Evolutionary conservation across 768 basidiomycete genomes (phyloP).

Genomic region (Pleurotus tuoliensis): DNA sequence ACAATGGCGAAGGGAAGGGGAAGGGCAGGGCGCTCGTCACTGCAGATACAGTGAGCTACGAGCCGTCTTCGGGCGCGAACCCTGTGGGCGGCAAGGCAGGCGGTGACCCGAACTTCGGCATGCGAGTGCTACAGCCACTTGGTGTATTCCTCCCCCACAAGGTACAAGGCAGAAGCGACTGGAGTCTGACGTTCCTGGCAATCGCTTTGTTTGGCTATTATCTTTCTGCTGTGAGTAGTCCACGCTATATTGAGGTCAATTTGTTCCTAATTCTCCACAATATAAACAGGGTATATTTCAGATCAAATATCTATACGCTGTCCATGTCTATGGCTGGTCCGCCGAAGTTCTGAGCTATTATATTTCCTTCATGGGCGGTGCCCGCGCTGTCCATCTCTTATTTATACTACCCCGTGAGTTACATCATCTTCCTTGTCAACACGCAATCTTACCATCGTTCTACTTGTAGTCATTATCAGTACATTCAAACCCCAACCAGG

Average conservation of each 20-base stretch:
- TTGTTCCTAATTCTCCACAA: no score
- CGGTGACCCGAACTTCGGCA: conserved; percentile 20
- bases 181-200: conserved; percentile 76
- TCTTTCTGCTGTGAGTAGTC: conserved; percentile 58
- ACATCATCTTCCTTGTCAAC: not conserved
- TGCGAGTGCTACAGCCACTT: conserved; percentile 52
- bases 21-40: conserved; percentile 21
- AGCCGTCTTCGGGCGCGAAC: not conserved
- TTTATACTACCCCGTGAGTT: conserved; percentile 37
- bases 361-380: conserved; percentile 61
- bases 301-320: conserved; percentile 80
- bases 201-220: conserved; percentile 56
- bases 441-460: not conserved
- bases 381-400: conserved; percentile 59
- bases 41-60: conserved; percentile 13
- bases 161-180: conserved; percentile 53
- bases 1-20: conserved; percentile 18
- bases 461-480: conserved; percentile 48
- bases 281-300: conserved; percentile 62
- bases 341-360: conserved; percentile 69
- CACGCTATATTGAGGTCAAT: no score
- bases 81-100: not conserved
- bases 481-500: conserved; percentile 48
- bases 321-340: conserved; percentile 67
- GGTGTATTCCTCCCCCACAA: conserved; percentile 64